Conservation (phyloP, 805 yeast genomes). For the Maudiozyma saulgeensis region DNA sequence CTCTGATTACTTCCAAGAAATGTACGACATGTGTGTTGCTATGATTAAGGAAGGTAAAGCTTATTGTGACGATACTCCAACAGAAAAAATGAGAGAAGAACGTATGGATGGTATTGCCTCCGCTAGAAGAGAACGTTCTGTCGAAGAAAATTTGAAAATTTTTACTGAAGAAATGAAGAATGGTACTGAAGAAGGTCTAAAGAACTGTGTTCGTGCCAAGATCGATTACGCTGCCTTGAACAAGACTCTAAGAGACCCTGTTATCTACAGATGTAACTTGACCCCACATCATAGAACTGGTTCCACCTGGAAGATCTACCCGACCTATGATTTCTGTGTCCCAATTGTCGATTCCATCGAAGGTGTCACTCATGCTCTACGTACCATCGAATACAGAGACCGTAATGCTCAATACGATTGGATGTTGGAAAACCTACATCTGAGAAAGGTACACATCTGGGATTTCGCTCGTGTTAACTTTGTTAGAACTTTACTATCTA, state of each 20-base stretch:
- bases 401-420: constrained; percentile 97
- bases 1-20: constrained; percentile 83
- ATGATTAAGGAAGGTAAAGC: constrained; percentile 94
- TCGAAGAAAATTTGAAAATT: constrained; percentile 81
- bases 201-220: constrained; percentile 93
- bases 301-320: constrained; percentile 86
- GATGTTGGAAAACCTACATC: constrained; percentile 71
- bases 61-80: constrained; percentile 93
- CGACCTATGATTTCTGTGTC: constrained; percentile 97
- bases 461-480: constrained; percentile 97
- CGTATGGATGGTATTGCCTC: constrained; percentile 96
- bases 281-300: constrained; percentile 99
- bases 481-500: constrained; percentile 87
- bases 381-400: constrained; percentile 98
- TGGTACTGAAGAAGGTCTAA: constrained; percentile 87
- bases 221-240: constrained; percentile 84
- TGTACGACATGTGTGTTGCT: constrained; percentile 79
- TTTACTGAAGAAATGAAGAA: constrained; percentile 88
- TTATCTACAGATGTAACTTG: constrained; percentile 90
- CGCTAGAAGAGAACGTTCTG: constrained; percentile 81
- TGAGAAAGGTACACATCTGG: constrained; percentile 94
- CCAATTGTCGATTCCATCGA: constrained; percentile 93
- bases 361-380: constrained; percentile 95
- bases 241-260: constrained; percentile 97
- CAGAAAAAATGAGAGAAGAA: constrained; percentile 94